Evolutionary conservation across 2,329 filamentous ascomycete genomes (phyloP).

Genomic region (Epichloe glyceriae): DNA sequence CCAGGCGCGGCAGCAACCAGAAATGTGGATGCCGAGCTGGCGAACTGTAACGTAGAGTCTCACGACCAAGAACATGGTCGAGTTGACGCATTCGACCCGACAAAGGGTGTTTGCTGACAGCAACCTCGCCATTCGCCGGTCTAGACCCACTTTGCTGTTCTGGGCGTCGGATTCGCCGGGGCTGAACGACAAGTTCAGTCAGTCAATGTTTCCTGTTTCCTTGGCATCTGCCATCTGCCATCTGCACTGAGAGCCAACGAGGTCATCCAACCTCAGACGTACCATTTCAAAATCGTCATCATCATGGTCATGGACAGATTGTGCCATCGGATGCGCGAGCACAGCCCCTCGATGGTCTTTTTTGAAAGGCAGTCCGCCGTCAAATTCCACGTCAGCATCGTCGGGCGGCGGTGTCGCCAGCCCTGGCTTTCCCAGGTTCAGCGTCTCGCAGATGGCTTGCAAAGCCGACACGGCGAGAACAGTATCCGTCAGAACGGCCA

Average conservation of each 20-base stretch:
- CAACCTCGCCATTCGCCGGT: slow-evolving; percentile 20
- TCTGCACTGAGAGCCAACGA: neutral
- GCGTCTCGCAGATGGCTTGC: slow-evolving; percentile 15
- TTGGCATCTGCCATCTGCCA: slow-evolving; percentile 1
- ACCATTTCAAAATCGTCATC: slow-evolving; percentile 27
- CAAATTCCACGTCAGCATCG: neutral
- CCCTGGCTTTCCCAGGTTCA: slow-evolving; percentile 4
- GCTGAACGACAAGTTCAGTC: slow-evolving; percentile 7
- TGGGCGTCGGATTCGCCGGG: slow-evolving; percentile 23
- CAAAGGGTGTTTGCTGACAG: slow-evolving; percentile 22
- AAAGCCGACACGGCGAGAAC: slow-evolving; percentile 23
- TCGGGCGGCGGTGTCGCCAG: slow-evolving; percentile 4
- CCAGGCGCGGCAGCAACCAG: slow-evolving; percentile 6
- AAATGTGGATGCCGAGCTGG: slow-evolving; percentile 3
- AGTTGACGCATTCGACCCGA: slow-evolving; percentile 19
- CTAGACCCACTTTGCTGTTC: slow-evolving; percentile 21
- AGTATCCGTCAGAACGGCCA: slow-evolving; percentile 23
- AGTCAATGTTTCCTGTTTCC: neutral
- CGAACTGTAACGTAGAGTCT: slow-evolving; percentile 7
- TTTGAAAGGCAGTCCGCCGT: slow-evolving; percentile 9
- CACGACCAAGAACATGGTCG: slow-evolving; percentile 10
- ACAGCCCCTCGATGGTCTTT: slow-evolving; percentile 18
- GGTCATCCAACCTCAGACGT: slow-evolving; percentile 6
- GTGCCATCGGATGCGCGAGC: slow-evolving; percentile 23
- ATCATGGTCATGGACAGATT: slow-evolving; percentile 27